Conservation (phyloP, 768 basidiomycete genomes). For the Amanita phalloides region DNA sequence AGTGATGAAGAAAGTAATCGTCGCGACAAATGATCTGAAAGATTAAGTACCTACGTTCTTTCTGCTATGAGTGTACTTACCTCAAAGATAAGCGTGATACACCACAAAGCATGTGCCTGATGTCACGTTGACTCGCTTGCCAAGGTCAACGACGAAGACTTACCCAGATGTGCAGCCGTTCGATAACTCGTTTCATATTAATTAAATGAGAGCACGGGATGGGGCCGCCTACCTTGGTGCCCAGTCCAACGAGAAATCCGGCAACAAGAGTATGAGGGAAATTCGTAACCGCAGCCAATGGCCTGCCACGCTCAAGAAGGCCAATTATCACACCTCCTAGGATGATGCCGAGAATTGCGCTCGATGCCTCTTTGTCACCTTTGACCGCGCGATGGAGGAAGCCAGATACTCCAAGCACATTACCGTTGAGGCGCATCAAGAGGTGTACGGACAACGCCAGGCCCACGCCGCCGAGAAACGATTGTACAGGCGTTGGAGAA, state of each 20-base stretch:
- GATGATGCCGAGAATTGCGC: conserved; percentile 34
- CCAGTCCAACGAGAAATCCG: conserved; percentile 47
- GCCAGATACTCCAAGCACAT: conserved; percentile 50
- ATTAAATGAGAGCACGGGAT: neutral
- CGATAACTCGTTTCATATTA: conserved; percentile 27
- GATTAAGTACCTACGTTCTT: conserved; percentile 7
- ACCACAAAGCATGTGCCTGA: conserved; percentile 56
- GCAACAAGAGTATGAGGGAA: conserved; percentile 27
- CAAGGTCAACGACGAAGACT: conserved; percentile 1
- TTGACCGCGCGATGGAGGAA: conserved; percentile 41
- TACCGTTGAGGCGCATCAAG: conserved; percentile 42
- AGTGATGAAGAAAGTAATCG: conserved; percentile 39
- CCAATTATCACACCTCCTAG: conserved; percentile 36
- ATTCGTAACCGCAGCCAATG: conserved; percentile 14
- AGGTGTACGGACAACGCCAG: conserved; percentile 42
- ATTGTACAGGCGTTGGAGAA: conserved; percentile 35
- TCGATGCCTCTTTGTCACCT: conserved; percentile 31
- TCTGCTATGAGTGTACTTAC: conserved; percentile 19
- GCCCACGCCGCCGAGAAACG: conserved; percentile 44
- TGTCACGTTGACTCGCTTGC: neutral
- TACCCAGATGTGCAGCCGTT: conserved; percentile 63
- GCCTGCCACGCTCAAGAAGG: conserved; percentile 25
- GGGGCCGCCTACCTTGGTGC: conserved; percentile 34
- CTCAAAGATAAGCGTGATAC: conserved; percentile 44
- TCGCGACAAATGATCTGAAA: conserved; percentile 42